Percentiles rank a stretch among this genome's conserved stretches.
These are phyloP conservation scores for Dillenia suffruticosa DNA, from an alignment of 164 flowering plant species.

Conservation along the genomic window DNA sequence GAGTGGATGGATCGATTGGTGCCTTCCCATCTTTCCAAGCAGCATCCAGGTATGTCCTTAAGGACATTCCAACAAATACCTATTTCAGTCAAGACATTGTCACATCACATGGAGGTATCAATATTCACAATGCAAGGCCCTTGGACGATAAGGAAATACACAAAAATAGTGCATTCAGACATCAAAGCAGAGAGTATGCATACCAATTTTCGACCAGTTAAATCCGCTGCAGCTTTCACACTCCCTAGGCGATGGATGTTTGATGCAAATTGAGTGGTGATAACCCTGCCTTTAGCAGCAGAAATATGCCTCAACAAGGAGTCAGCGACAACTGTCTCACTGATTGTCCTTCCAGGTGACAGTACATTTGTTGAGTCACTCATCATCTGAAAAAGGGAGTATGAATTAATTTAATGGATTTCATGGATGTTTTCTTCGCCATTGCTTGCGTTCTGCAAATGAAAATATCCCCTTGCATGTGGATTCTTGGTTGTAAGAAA, in stretches of 20 bases:
- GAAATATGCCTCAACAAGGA: conserved; percentile 71
- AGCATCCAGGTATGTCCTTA: conserved; percentile 95
- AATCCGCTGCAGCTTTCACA: conserved; percentile 96
- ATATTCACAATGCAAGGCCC: too few species aligned
- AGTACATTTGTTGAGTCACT: conserved; percentile 97
- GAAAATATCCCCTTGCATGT: too few species aligned
- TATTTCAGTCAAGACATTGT: conserved; percentile 18
- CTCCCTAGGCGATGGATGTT: conserved; percentile 98
- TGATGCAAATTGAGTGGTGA: conserved; percentile 97
- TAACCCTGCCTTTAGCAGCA: conserved; percentile 85
- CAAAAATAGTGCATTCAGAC: too few species aligned
- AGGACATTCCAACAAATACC: conserved; percentile 98
- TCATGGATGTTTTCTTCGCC: neutral
- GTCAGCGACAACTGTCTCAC: conserved; percentile 86
- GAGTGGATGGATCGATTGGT: conserved; percentile 92
- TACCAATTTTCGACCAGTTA: conserved; percentile 94
- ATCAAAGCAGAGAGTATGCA: conserved; percentile 14
- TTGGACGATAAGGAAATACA: too few species aligned
- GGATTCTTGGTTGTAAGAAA: too few species aligned
- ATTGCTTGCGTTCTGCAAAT: too few species aligned
- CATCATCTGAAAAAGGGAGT: conserved; percentile 79
- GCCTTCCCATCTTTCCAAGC: conserved; percentile 99
- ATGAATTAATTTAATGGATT: neutral
- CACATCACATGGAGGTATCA: too few species aligned
- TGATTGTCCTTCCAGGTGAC: conserved; percentile 92